Percentiles rank a stretch among this genome's conserved stretches.
Evolutionary conservation across 176 grass and related monocot genomes (phyloP).

Genomic region (Juncus effusus): DNA sequence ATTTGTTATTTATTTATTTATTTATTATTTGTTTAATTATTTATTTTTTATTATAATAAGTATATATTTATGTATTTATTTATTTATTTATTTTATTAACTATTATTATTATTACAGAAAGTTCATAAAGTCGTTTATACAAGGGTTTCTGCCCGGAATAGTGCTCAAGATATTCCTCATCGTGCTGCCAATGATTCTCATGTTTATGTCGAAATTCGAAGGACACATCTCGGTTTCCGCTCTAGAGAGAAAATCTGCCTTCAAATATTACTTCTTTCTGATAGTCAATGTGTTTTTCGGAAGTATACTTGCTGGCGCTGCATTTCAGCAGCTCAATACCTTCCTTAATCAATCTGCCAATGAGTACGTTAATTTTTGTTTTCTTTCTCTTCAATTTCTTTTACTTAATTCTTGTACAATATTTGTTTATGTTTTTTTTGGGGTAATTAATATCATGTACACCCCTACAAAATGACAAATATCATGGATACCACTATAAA

Average conservation of each 20-base stretch:
- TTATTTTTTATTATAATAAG: too few relatives aligned
- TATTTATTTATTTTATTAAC: neutral
- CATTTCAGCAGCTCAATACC: conserved; percentile 73
- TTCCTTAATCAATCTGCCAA: conserved; percentile 78
- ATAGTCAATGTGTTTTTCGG: conserved; percentile 81
- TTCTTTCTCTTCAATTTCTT: neutral
- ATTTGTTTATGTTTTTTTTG: too few relatives aligned
- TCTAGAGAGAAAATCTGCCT: conserved; percentile 84
- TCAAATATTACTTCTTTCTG: conserved; percentile 89
- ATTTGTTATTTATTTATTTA: conserved; percentile 23
- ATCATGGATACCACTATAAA: too few relatives aligned
- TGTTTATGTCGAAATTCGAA: conserved; percentile 98
- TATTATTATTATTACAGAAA: conserved; percentile 32
- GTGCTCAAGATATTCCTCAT: conserved; percentile 94
- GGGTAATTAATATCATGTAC: too few relatives aligned
- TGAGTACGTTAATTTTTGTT: conserved; percentile 48
- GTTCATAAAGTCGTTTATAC: conserved; percentile 83
- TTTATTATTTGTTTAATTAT: too few relatives aligned
- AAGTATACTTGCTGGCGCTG: conserved; percentile 73
- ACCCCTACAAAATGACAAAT: too few relatives aligned
- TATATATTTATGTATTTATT: neutral
- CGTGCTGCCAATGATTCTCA: conserved; percentile 92
- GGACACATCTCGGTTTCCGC: conserved; percentile 71
- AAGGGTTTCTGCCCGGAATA: conserved; percentile 98
- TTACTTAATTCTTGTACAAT: too few relatives aligned